Base-by-base conservation (phyloP, 139 green algal genomes). In the Coccomyxa sp. region DNA sequence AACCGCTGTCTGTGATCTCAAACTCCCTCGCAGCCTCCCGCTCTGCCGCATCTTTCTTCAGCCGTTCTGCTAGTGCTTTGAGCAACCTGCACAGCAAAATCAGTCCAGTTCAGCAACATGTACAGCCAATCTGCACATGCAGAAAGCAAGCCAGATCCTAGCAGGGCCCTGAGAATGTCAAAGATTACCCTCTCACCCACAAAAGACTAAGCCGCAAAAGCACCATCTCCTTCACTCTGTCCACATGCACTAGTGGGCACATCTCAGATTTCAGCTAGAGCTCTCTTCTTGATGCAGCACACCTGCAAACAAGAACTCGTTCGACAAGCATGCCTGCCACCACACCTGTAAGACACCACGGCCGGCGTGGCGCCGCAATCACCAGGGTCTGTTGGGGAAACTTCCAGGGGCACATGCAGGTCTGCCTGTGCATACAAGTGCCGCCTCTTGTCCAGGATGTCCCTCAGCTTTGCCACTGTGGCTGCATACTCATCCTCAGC, bases 361-460 rank as follows among this genome's bases (percentile, higher is more conserved):
- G 84, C 89, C 9, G 87, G 30, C 4, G 87, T 66, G 0, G 88
- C 88, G 21, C 83, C 82, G 25, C 79, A 28, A 18, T 84, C 76
- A 16, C 51, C 63, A 16, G 76, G 71, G 63, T 45, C 59, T 17
- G 60, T 32, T 30, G 81, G 79, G 0, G 86, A 87, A 18, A 90
- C 90, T 27, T 92, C 84, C 63, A 97, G 80, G 0, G 87, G 80
- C 21, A 97, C 88, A 14, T 81, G 77, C 13, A 97, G 77, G 80
- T 97, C 94, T 28, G 93, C 89, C 60, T 89, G 88, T 76, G 91
- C 90, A 76, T 97, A 97, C 79, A 88, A 89, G 38, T 88, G 81
- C 12, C 58, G 84, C 58, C 93, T 89, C 58, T 94, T 85, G 32
- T 91, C 88, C 67, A 96, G 85, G 45, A 96, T 83, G 18, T 25